These are phyloP conservation scores for Vachellia pachyceras DNA, from an alignment of 306 rosid species.

Conservation along the genomic window DNA sequence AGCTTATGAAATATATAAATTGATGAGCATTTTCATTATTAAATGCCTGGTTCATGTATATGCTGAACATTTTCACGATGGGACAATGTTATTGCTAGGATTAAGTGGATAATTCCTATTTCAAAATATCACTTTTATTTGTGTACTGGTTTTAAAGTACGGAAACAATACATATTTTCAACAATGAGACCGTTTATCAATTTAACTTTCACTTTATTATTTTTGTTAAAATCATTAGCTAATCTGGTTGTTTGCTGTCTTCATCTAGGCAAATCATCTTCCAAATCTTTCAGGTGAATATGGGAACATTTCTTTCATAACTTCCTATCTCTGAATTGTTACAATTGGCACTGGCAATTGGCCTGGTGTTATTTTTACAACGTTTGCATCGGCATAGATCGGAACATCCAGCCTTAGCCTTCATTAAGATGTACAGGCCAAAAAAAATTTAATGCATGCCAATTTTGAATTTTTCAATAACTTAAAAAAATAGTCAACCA, in stretches of 20 bases:
- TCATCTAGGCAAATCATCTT: slow-evolving; percentile 91
- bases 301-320: neutral
- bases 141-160: neutral
- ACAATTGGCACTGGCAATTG: neutral
- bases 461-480: no score
- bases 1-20: neutral
- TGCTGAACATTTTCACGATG: neutral
- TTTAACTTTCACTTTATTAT: neutral
- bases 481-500: no score
- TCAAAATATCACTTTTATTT: neutral
- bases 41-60: neutral
- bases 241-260: slow-evolving; percentile 60
- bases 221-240: neutral
- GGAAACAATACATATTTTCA: neutral
- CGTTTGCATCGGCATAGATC: no score
- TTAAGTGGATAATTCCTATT: neutral
- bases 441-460: no score
- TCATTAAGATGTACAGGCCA: no score
- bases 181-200: neutral
- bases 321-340: slow-evolving; percentile 2
- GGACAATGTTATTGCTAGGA: neutral
- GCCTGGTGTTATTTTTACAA: no score
- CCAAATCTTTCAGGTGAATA: slow-evolving; percentile 90
- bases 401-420: no score
- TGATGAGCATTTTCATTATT: neutral